Conservation (phyloP, 352 stramenopile genomes). For the Globisporangium alternatum region DNA sequence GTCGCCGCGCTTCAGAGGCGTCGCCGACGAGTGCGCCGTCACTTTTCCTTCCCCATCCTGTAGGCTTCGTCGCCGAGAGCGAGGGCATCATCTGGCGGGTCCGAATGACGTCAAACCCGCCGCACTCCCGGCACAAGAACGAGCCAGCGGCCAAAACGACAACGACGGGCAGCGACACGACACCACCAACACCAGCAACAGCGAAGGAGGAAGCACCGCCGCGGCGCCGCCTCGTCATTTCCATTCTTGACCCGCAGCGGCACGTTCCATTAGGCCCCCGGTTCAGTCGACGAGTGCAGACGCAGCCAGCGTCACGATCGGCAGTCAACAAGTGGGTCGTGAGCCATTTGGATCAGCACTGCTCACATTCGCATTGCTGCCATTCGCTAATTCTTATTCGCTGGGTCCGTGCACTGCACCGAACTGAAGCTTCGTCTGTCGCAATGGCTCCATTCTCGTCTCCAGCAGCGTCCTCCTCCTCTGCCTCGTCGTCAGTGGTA, state of each 20-base stretch:
- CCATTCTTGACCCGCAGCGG: background rate
- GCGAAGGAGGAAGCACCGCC: background rate
- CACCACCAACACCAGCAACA: background rate
- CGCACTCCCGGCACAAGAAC: conserved; percentile 12
- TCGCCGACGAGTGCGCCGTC: background rate
- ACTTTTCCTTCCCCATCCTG: background rate
- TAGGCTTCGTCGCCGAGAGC: background rate
- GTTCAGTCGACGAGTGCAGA: background rate
- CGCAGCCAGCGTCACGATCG: conserved; percentile 12
- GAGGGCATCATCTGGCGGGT: conserved; percentile 11
- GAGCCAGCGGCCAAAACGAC: background rate
- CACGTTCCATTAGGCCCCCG: background rate
- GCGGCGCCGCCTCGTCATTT: conserved; percentile 8
- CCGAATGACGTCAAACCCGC: conserved; percentile 16
- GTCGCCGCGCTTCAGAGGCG: background rate
- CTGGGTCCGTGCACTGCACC: background rate
- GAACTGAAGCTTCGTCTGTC: background rate
- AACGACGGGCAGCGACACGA: background rate
- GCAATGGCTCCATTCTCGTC: background rate
- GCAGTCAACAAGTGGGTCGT: background rate
- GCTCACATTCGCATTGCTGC: background rate
- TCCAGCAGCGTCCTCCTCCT: background rate
- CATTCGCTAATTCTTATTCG: conserved; percentile 1
- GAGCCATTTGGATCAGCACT: background rate
- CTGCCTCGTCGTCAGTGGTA: background rate